phyloP scores from a whole-genome alignment of 1,284 basidiomycete species.

The Cystobasidium pallidum region DNA sequence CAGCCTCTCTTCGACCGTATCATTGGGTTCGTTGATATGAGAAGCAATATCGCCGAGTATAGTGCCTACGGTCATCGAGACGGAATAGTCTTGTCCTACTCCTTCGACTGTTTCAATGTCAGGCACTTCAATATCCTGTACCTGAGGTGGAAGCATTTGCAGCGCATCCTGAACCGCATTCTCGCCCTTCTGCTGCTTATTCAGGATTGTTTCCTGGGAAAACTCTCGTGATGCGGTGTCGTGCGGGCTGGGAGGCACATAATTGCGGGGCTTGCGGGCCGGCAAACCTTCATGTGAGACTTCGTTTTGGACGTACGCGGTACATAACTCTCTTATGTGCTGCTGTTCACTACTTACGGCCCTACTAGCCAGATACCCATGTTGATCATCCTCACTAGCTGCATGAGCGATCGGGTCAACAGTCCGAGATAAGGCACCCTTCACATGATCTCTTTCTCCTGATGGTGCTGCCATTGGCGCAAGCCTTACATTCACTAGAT shows the following conservation, averaged over 20 bases:
- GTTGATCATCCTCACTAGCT: no score
- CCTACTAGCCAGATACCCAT: neutral
- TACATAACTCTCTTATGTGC: neutral
- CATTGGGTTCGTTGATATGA: constrained; percentile 7
- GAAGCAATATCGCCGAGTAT: neutral
- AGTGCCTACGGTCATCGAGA: neutral
- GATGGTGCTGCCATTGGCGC: no score
- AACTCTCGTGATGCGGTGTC: neutral
- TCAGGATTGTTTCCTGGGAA: neutral
- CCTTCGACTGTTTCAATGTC: neutral
- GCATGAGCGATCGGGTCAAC: no score
- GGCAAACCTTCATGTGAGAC: neutral
- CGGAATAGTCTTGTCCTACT: neutral
- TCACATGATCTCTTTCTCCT: no score
- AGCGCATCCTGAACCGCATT: neutral
- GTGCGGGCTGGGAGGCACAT: neutral
- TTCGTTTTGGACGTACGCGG: constrained; percentile 6
- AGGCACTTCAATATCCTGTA: neutral
- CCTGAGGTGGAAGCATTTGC: neutral
- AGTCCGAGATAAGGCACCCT: no score
- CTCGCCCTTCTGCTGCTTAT: neutral
- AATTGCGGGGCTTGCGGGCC: constrained; percentile 1
- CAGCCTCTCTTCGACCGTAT: constrained; percentile 9
- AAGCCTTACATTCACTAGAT: no score
- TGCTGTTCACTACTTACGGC: neutral